These are phyloP conservation scores for Artemisia annua DNA, from an alignment of 129 eudicot genomes.

Conservation along the genomic window DNA sequence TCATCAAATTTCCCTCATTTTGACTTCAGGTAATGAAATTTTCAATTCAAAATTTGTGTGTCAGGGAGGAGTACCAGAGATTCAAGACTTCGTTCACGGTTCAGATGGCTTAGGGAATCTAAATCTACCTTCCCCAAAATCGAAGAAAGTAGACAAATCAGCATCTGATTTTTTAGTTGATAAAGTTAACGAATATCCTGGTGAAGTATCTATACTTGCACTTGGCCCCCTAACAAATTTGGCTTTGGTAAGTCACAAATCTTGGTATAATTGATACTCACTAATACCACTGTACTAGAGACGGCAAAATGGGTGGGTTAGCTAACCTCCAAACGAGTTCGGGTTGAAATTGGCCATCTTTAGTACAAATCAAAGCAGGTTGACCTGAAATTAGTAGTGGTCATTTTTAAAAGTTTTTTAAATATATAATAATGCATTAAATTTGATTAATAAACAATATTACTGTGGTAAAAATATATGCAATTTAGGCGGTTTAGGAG, in stretches of 20 bases:
- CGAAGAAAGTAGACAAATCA: conserved; percentile 57
- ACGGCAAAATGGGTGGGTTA: conserved; percentile 3
- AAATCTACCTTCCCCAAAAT: conserved; percentile 54
- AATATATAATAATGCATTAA: not conserved
- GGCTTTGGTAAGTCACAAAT: conserved; percentile 55
- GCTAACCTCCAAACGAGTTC: not conserved
- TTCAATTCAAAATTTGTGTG: not conserved
- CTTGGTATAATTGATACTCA: too few relatives aligned
- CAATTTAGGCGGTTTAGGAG: not conserved
- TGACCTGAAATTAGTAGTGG: not conserved
- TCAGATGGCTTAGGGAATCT: conserved; percentile 74
- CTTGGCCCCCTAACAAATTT: conserved; percentile 87
- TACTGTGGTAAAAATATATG: not conserved
- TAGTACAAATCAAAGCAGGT: not conserved
- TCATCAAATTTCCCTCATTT: not conserved
- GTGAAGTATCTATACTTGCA: conserved; percentile 90
- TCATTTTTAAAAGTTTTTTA: not conserved
- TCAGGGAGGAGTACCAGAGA: conserved; percentile 72
- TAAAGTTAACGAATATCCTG: conserved; percentile 72
- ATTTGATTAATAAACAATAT: not conserved
- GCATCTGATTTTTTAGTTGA: conserved; percentile 88
- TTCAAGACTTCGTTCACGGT: conserved; percentile 50
- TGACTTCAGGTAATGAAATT: not conserved
- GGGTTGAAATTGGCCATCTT: not conserved
- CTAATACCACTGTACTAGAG: not conserved